Evolutionary conservation across 1,284 basidiomycete species (phyloP).

Genomic region (Pterula multifida): DNA sequence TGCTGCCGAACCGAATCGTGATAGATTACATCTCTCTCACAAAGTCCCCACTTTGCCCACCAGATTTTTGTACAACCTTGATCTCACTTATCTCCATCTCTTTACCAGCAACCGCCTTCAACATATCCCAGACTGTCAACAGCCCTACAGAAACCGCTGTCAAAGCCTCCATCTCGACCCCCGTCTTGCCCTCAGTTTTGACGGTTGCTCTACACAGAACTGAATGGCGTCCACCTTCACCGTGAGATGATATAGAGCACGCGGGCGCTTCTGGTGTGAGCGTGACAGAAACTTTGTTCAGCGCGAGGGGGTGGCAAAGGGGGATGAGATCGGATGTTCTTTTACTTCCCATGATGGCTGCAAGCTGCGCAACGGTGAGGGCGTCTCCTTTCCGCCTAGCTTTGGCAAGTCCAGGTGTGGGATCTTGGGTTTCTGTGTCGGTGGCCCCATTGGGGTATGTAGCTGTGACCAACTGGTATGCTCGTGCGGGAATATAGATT

Average conservation of each 20-base stretch:
- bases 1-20: too few species aligned
- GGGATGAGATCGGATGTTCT: constrained; percentile 75
- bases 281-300: constrained; percentile 57
- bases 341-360: constrained; percentile 82
- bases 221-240: constrained; percentile 24
- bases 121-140: constrained; percentile 86
- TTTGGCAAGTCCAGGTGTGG: constrained; percentile 31
- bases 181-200: constrained; percentile 69
- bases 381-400: constrained; percentile 60
- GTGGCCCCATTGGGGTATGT: constrained; percentile 17
- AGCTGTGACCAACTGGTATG: constrained; percentile 50
- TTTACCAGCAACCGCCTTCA: constrained; percentile 77
- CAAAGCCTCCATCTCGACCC: constrained; percentile 92
- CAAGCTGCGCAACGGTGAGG: constrained; percentile 70
- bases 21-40: too few species aligned
- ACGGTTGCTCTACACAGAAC: constrained; percentile 59
- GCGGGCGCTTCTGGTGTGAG: constrained; percentile 31
- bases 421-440: constrained; percentile 6
- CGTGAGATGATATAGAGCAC: constrained; percentile 7
- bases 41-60: constrained; percentile 68
- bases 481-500: constrained; percentile 58
- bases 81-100: constrained; percentile 72
- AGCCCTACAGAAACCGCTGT: constrained; percentile 72
- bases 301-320: constrained; percentile 69
- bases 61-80: constrained; percentile 54